Evolutionary conservation across 2,329 filamentous ascomycete species (phyloP), one percentile per base, ranked within the genome.

Genomic region (Fusarium sp.): DNA sequence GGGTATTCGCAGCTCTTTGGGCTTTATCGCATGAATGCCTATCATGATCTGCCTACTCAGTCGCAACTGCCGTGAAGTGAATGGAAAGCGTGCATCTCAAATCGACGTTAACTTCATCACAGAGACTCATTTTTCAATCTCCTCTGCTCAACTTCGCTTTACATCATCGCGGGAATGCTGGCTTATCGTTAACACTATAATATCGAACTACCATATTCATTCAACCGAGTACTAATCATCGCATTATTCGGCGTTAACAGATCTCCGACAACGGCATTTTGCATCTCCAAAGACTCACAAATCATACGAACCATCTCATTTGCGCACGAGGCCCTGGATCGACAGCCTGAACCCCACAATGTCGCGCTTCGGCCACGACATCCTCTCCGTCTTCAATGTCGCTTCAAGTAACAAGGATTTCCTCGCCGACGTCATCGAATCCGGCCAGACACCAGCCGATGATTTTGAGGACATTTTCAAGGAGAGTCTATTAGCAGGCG

Each of bases 301-400:
- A 28, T 10, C 39, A 34, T 44, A 50, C 18, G 34, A n/a, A 37
- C 18, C 26, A 34, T 45, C 42, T 46, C 39, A 30, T 50, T 37
- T 13, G 34, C 50, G 44, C 34, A 50, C 41, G 16, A 43, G 45
- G 56, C 43, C 25, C 31, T 55, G 62, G 62, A 68, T 64, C 65
- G 53, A 58, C 52, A 74, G 65, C 14, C 49, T 44, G 53, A 63
- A 63, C 54, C 39, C 45, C 55, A 50, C 55, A 55, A 48, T 39
- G 58, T 58, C 65, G 43, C 66, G 69, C 50, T 71, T 74, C 48
- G 77, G 75, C 19, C 65, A 75, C 26, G 60, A 72, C 49, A 50
- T 77, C 28, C 72, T 80, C 28, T 68, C 62, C 19, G 68, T 74
- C 14, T 82, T 82, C 58, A 76, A 81, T 53, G 75, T 79, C 12